Conservation (phyloP, 441 rosid genomes). For the Bruguiera hainesii region DNA sequence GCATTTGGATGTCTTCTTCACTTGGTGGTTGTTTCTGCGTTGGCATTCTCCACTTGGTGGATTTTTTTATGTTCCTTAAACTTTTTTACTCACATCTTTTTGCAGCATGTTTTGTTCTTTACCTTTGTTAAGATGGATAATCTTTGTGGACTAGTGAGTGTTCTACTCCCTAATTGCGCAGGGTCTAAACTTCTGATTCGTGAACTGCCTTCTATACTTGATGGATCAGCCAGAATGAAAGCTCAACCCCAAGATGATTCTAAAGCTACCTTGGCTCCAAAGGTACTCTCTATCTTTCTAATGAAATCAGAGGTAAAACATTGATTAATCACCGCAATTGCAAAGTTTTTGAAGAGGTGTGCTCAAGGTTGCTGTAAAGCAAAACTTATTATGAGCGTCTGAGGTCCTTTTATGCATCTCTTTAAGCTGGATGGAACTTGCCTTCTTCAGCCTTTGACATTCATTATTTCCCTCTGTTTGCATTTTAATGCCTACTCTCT, state of each 20-base stretch:
- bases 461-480: too few relatives aligned
- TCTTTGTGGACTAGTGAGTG: background rate
- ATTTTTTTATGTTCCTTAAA: too few relatives aligned
- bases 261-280: constrained; percentile 83
- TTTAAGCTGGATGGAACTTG: too few relatives aligned
- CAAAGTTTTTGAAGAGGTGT: too few relatives aligned
- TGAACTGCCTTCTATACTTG: constrained; percentile 71
- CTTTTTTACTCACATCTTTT: background rate
- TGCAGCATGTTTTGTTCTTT: background rate
- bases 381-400: too few relatives aligned
- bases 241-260: constrained; percentile 86
- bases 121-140: constrained; percentile 5
- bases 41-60: too few relatives aligned
- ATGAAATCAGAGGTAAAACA: too few relatives aligned
- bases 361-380: too few relatives aligned
- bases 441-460: too few relatives aligned
- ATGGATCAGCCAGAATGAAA: constrained; percentile 69
- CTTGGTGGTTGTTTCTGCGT: background rate
- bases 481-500: too few relatives aligned
- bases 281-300: constrained; percentile 36
- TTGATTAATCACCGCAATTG: too few relatives aligned
- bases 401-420: too few relatives aligned
- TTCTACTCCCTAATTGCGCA: constrained; percentile 23
- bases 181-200: constrained; percentile 80
- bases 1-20: background rate